These are phyloP conservation scores for Saccharomyces hybrid DNA, from an alignment of 1,139 yeast genomes.

Conservation along the genomic window DNA sequence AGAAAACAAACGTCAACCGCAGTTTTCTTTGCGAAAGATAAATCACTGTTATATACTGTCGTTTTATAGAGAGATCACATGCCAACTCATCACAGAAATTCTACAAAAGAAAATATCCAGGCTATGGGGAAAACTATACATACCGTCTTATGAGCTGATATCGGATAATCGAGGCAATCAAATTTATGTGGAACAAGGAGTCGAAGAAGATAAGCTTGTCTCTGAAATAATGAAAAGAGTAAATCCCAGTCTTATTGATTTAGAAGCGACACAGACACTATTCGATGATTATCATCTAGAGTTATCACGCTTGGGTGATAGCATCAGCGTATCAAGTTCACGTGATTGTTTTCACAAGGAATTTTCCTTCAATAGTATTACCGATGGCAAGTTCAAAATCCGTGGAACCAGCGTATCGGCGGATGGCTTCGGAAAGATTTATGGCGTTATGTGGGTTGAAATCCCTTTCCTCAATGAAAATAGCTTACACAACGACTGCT, in stretches of 20 bases:
- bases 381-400: neutral
- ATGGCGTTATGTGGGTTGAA: neutral
- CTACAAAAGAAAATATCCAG: conserved; percentile 7
- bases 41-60: conserved; percentile 13
- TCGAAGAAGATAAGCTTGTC: conserved; percentile 10
- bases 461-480: neutral
- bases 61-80: conserved; percentile 11
- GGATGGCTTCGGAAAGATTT: neutral
- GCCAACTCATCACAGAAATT: conserved; percentile 7
- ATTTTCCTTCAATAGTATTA: neutral
- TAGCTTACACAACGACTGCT: neutral
- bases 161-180: conserved; percentile 22
- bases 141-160: conserved; percentile 20
- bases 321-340: neutral
- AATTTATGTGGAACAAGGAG: conserved; percentile 18
- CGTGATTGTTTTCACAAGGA: neutral
- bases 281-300: conserved; percentile 21
- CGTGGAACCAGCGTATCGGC: neutral
- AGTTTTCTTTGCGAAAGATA: conserved; percentile 3
- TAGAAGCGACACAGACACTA: conserved; percentile 11
- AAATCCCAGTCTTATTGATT: conserved; percentile 13
- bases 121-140: conserved; percentile 14
- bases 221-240: conserved; percentile 15
- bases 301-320: conserved; percentile 1
- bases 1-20: neutral